Conservation (phyloP, 306 rosid species). For the Heteromeles arbutifolia region DNA sequence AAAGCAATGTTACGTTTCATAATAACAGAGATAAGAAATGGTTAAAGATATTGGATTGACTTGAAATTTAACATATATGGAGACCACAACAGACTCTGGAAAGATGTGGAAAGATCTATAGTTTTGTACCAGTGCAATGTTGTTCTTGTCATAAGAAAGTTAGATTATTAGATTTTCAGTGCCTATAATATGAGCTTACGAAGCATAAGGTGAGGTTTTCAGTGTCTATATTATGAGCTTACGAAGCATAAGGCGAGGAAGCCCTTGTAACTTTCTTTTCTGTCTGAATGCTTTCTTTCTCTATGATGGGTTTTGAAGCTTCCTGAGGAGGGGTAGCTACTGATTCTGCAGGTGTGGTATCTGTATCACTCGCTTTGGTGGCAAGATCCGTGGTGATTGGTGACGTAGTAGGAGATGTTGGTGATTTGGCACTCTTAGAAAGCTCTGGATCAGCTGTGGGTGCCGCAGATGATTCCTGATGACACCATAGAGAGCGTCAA, state of each 20-base stretch:
- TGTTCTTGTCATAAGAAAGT: neutral
- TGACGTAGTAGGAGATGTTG: slow-evolving; percentile 19
- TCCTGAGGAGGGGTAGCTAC: slow-evolving; percentile 6
- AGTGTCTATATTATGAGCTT: neutral
- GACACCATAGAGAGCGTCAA: slow-evolving; percentile 11
- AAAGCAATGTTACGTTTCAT: neutral
- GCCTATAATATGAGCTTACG: neutral
- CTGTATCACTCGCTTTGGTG: neutral
- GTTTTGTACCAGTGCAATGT: neutral
- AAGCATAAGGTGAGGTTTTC: neutral
- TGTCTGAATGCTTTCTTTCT: neutral
- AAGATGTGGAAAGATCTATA: neutral
- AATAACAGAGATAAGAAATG: neutral
- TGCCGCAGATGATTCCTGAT: slow-evolving; percentile 42
- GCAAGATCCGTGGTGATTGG: slow-evolving; percentile 1
- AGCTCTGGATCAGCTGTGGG: slow-evolving; percentile 27
- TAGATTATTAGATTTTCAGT: neutral
- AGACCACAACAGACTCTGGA: neutral
- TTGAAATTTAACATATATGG: neutral
- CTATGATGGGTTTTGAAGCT: neutral
- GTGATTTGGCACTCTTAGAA: slow-evolving; percentile 17
- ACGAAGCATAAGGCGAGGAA: slow-evolving; percentile 6
- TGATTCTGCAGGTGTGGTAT: slow-evolving; percentile 3
- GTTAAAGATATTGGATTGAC: neutral
- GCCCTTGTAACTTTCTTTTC: slow-evolving; percentile 10